Conservation (phyloP, 2,329 filamentous ascomycete species). For the Meredithiella fracta region DNA sequence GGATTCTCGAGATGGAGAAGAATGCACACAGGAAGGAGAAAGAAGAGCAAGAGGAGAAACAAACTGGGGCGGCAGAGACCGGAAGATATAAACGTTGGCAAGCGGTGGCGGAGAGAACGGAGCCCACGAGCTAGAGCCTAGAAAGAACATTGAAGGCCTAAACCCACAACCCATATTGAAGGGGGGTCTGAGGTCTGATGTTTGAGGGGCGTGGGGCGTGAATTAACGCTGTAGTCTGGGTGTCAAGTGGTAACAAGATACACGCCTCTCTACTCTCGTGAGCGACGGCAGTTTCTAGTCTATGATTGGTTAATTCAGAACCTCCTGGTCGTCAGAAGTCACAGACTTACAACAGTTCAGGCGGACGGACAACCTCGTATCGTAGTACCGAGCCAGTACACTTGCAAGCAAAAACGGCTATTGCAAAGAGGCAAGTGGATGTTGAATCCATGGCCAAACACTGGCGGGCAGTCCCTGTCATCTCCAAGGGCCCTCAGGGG, state of each 20-base stretch:
- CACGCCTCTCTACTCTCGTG: not conserved
- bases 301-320: not conserved
- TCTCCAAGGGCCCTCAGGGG: not conserved
- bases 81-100: conserved; percentile 4
- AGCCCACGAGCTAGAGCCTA: not conserved
- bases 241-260: not conserved
- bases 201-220: not conserved
- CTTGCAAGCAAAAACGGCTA: not conserved
- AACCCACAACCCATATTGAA: not conserved
- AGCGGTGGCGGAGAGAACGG: not conserved
- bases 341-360: not conserved
- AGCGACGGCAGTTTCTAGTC: not conserved
- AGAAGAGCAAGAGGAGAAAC: conserved; percentile 1
- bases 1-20: conserved; percentile 13
- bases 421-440: not conserved
- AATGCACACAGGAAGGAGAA: conserved; percentile 8
- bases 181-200: not conserved
- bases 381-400: not conserved
- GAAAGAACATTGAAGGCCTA: not conserved
- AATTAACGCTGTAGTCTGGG: not conserved
- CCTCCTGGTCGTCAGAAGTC: not conserved
- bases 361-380: not conserved
- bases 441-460: conserved; percentile 3
- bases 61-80: not conserved
- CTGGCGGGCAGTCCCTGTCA: conserved; percentile 7